Conservation (phyloP, 345 rosid species). For the Balakata baccata region DNA sequence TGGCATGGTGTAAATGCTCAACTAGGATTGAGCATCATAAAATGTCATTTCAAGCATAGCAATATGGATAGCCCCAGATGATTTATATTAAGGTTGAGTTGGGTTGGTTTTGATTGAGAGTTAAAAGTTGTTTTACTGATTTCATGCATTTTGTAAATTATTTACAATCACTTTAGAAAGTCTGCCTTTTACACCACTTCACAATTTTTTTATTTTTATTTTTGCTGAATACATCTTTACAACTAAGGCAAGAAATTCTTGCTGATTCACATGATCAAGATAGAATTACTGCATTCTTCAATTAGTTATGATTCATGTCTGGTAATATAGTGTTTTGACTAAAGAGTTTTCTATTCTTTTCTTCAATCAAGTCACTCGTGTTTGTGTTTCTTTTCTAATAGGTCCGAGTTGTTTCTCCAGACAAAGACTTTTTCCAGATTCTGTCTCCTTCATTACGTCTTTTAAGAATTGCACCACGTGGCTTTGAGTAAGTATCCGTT, state of each 20-base stretch:
- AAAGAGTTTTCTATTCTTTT: background rate
- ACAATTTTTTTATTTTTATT: too few relatives aligned
- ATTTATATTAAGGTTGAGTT: background rate
- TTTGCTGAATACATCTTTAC: slow-evolving; percentile 1
- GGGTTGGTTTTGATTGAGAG: background rate
- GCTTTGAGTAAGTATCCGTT: slow-evolving; percentile 61
- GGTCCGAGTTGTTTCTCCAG: slow-evolving; percentile 98
- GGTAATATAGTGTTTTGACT: background rate
- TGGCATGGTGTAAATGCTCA: background rate
- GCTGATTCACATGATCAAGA: background rate
- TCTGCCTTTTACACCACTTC: background rate
- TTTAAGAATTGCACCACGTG: slow-evolving; percentile 88
- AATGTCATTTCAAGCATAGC: background rate
- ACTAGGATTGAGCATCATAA: background rate
- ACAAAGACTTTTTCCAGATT: slow-evolving; percentile 98
- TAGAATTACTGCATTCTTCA: background rate
- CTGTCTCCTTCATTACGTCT: slow-evolving; percentile 91
- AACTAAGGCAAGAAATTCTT: background rate
- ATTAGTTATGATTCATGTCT: background rate
- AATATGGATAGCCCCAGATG: background rate
- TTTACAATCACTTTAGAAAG: background rate
- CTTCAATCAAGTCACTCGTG: background rate
- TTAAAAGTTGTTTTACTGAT: background rate
- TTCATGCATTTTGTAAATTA: background rate
- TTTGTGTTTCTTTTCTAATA: slow-evolving; percentile 24